Conservation (phyloP, 2,329 filamentous ascomycete genomes). For the Ploettnerulaceae sp. region DNA sequence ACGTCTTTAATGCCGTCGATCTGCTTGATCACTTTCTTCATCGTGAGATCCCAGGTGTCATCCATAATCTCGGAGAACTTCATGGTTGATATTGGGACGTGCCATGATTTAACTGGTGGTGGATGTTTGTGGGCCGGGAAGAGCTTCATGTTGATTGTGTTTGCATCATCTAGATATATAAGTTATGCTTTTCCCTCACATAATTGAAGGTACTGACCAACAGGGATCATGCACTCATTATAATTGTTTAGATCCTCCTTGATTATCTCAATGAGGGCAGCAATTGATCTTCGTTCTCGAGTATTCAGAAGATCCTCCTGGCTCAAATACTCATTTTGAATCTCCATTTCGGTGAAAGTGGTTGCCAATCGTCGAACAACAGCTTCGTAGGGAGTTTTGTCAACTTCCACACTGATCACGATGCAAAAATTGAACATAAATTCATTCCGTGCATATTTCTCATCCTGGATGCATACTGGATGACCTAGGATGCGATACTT, state of each 20-base stretch:
- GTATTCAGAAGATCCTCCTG: conserved; percentile 33
- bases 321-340: conserved; percentile 81
- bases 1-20: conserved; percentile 92
- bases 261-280: conserved; percentile 75
- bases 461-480: conserved; percentile 79
- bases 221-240: conserved; percentile 96
- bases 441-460: conserved; percentile 83
- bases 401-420: conserved; percentile 64
- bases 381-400: conserved; percentile 75
- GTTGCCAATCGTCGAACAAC: conserved; percentile 82
- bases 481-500: conserved; percentile 79
- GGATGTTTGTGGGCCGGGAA: conserved; percentile 79
- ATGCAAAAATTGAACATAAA: conserved; percentile 99
- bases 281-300: conserved; percentile 63
- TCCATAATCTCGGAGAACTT: conserved; percentile 60
- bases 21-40: conserved; percentile 73
- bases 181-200: not conserved
- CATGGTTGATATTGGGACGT: conserved; percentile 77
- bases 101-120: conserved; percentile 75
- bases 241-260: conserved; percentile 93
- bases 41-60: conserved; percentile 69
- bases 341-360: conserved; percentile 84
- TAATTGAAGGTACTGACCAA: conserved; percentile 53
- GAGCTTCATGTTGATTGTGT: conserved; percentile 93
- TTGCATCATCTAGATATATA: conserved; percentile 68